phyloP scores from a whole-genome alignment of 2,329 filamentous ascomycete genomes.

The Falciphora oryzae region DNA sequence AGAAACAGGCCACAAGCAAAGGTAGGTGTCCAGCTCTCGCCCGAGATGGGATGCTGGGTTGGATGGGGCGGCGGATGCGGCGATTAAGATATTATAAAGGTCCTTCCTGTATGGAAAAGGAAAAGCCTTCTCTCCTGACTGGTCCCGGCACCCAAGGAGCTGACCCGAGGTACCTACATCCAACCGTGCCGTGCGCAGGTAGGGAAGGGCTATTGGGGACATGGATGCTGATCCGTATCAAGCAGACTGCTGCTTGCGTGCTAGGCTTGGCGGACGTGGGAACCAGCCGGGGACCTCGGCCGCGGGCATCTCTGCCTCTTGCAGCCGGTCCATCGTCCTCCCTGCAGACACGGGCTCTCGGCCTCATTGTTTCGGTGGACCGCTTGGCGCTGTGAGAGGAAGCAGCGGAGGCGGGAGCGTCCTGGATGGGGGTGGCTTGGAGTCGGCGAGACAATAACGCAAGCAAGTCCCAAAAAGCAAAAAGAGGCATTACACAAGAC shows the following conservation, averaged over 20 bases:
- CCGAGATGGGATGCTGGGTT: neutral
- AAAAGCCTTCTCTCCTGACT: too few species aligned
- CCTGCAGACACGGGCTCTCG: too few species aligned
- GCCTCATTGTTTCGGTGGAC: neutral
- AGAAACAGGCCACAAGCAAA: neutral
- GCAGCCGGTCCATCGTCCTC: too few species aligned
- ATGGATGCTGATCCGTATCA: neutral
- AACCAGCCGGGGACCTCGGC: neutral
- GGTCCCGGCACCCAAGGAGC: too few species aligned
- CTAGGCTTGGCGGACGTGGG: neutral
- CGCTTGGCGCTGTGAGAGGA: neutral
- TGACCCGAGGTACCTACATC: neutral
- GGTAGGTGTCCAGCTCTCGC: neutral
- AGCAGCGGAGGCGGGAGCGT: neutral
- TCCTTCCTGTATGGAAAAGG: too few species aligned
- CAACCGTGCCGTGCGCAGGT: neutral
- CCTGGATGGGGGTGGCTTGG: neutral
- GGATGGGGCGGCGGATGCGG: neutral
- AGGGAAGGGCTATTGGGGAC: neutral
- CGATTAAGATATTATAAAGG: neutral
- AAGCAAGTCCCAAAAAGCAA: neutral
- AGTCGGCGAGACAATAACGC: neutral
- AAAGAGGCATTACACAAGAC: neutral
- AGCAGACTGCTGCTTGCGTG: neutral
- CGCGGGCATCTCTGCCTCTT: too few species aligned